Percentiles rank a stretch among this genome's conserved stretches.
Evolutionary conservation across 352 stramenopile genomes (phyloP).

Genomic region (Lagenidium giganteum): DNA sequence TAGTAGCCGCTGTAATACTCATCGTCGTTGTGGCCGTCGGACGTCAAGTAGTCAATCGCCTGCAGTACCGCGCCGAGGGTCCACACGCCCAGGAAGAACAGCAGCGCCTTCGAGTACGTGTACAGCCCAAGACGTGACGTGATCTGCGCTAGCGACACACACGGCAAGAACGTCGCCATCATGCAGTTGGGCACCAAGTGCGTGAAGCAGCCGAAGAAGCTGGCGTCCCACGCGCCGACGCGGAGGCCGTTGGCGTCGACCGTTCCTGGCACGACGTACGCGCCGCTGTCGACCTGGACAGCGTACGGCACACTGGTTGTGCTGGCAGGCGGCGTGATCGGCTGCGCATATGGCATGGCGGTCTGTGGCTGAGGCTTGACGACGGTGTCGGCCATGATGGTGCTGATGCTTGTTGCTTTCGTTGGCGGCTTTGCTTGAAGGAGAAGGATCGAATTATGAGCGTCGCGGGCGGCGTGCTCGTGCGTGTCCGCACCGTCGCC

Average conservation of each 20-base stretch:
- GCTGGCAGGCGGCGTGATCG: too few relatives aligned
- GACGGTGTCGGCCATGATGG: background rate
- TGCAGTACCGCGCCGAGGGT: background rate
- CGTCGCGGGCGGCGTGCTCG: too few relatives aligned
- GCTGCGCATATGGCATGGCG: constrained; percentile 8
- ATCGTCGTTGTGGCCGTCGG: too few relatives aligned
- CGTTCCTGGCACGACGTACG: background rate
- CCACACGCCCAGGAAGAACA: constrained; percentile 9
- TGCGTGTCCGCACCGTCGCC: too few relatives aligned
- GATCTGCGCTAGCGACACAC: constrained; percentile 23
- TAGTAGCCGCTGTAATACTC: too few relatives aligned
- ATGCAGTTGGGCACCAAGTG: constrained; percentile 25
- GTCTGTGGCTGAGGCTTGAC: too few relatives aligned
- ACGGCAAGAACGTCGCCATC: constrained; percentile 22
- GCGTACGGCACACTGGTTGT: too few relatives aligned
- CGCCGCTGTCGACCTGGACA: background rate
- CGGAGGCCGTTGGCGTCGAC: constrained; percentile 2
- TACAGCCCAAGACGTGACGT: constrained; percentile 7
- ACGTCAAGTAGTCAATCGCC: background rate
- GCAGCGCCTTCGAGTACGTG: constrained; percentile 14
- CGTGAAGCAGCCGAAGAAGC: constrained; percentile 24
- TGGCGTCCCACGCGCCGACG: constrained; percentile 18
- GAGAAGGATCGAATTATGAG: too few relatives aligned
- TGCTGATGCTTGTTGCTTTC: too few relatives aligned
- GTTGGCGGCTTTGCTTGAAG: too few relatives aligned